Percentiles rank a stretch among this genome's conserved stretches.
Conservation (phyloP, 352 stramenopile species). For the Phytophthora hybrid region DNA sequence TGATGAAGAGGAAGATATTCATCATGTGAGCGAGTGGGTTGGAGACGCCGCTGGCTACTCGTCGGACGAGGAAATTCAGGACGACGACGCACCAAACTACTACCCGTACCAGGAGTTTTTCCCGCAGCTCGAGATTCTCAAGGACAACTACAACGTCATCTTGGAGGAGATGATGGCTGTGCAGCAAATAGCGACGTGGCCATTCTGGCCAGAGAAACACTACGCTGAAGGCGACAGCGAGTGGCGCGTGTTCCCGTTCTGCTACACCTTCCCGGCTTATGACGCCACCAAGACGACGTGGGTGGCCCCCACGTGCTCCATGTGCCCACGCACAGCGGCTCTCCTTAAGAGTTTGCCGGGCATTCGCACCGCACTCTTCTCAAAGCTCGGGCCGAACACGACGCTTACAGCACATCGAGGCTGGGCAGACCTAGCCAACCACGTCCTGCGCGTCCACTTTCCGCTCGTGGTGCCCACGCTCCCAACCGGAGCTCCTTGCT, state of each 20-base stretch:
- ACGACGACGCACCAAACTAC: constrained; percentile 79
- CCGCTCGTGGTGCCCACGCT: constrained; percentile 71
- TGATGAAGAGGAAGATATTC: constrained; percentile 45
- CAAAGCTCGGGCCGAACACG: constrained; percentile 84
- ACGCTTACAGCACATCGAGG: constrained; percentile 78
- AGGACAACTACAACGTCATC: constrained; percentile 78
- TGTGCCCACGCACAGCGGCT: constrained; percentile 85
- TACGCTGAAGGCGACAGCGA: constrained; percentile 78
- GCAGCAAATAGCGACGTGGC: constrained; percentile 67
- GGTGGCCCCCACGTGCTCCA: constrained; percentile 74
- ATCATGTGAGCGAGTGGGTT: constrained; percentile 42
- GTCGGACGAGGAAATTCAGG: constrained; percentile 71
- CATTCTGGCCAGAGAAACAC: constrained; percentile 89
- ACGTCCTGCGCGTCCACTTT: constrained; percentile 89
- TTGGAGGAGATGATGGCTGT: constrained; percentile 78
- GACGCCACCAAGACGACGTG: constrained; percentile 86
- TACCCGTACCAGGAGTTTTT: constrained; percentile 81
- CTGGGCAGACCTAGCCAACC: constrained; percentile 91
- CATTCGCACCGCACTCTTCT: constrained; percentile 91
- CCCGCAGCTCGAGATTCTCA: constrained; percentile 79
- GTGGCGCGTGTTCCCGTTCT: constrained; percentile 91
- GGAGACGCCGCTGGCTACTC: constrained; percentile 43
- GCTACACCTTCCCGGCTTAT: constrained; percentile 91
- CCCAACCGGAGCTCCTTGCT: constrained; percentile 63
- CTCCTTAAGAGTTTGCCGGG: constrained; percentile 69